Evolutionary conservation across 495 filamentous ascomycete genomes (phyloP), one percentile per base, ranked within the genome.

Genomic region (Hamigera avellanea): DNA sequence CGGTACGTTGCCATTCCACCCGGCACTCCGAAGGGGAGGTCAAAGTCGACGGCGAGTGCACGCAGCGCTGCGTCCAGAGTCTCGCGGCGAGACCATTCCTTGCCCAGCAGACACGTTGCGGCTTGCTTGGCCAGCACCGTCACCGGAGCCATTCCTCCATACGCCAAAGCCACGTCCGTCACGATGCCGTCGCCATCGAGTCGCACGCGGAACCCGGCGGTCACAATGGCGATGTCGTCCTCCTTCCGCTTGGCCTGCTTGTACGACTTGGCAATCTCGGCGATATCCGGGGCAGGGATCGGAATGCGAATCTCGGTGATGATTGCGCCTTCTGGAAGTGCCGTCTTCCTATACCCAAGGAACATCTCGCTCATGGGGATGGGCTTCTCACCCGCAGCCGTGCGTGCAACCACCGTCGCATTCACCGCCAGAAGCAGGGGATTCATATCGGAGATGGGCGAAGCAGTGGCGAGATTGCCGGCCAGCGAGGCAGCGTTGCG

Each of bases 231-330:
- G 52, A 95, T 95, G 60, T 96, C 89, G 54, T 95, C 89, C 49
- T 95, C 89, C 48, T 95, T 95, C 35, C 89, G 67, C 67, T 95
- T 96, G 0, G 89, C 76, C 49, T 95, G 89, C 56, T 96, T 96
- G 57, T 94, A 95, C 2, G 89, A 46, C 81, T 81, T 36, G 37
- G 54, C 30, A 25, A 36, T 14, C 73, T 77, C 46, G 76, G 80
- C 45, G 75, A 48, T 21, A 6, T 35, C 19, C 14, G 23, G 68
- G 0, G 82, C 76, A 13, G n/a, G n/a, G n/a, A 79, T 55, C 0
- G 91, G 91, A 33, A 98, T 82, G 12, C 82, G 78, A 23, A 98
- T 75, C 36, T 74, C 76, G 14, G 83, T 74, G 41, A 98, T 88
- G 45, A 96, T 77, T 0, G 84, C 83, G 56, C 94, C 76, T 26